Evolutionary conservation across 2,329 filamentous ascomycete genomes (phyloP), one percentile per base, ranked within the genome.

Genomic region (Sporothrix schenckii): DNA sequence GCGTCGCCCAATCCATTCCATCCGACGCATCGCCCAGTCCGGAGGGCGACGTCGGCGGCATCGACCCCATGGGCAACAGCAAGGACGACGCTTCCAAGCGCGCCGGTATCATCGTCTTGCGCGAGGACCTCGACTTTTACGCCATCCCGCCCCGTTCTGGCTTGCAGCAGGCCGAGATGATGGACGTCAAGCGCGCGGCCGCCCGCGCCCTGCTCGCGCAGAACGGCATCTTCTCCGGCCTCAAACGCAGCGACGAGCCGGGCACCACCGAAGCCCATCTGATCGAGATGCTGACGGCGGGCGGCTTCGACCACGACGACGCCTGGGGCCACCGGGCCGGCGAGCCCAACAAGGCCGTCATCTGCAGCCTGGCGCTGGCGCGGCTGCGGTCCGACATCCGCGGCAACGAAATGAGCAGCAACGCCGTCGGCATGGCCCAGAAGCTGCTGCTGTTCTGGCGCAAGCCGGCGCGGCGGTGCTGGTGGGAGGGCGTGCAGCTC

Each of bases 241-340:
- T 99, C 61, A 91, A 95, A 80, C 93, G 94, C 79, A 98, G 94
- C 76, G 94, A 99, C 75, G 95, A 99, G 81, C 90, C 92, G 21
- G 95, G 95, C 24, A 97, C 94, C 21, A 99, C 95, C 0, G 95
- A 99, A 81, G 95, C 97, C 75, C 95, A 99, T 83, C 85, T 99
- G 52, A 99, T 99, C 77, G 95, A 99, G 83, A 99, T 99, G 95
- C 82, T 99, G 81, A 99, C 95, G 69, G 95, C 95, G 78, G 95
- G 95, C 75, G 95, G 95, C 50, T 99, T 99, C 83, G 94, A 98
- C 79, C 92, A 97, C 77, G 92, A 97, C 74, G 95, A 99, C 79
- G 86, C 84, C 73, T 99, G 95, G 95, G 95, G 95, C 47, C 94
- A 99, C 80, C 91, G 95, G 71, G 94, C 95, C n/a, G 92, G 93